Base-by-base conservation (phyloP, 2,329 filamentous ascomycete species). In the Scedosporium apiospermum region DNA sequence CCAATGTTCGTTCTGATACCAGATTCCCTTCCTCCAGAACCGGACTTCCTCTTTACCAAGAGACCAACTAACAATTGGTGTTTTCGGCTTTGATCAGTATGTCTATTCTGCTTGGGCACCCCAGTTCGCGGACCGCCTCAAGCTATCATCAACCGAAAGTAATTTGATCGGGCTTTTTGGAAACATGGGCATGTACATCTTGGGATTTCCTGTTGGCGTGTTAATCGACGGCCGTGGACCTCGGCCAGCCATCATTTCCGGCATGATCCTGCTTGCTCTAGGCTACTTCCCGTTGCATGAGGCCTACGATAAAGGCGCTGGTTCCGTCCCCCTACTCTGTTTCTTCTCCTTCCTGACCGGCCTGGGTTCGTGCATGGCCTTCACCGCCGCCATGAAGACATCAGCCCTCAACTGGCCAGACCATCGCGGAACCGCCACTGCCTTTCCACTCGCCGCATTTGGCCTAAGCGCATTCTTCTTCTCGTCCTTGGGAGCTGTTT, bases 21-120 rank as follows among this genome's bases (percentile, higher is more conserved):
- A 18, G 44, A 49, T 23, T 34, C 55, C 57, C 23, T 5, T 30
- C 18, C 21, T 34, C 21, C 7, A 9, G 27, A 16, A 10, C 38
- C 10, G 21, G 27, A 46, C 10, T 27, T 38, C 57, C 26, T 34
- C 23, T 41, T 26, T 26, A 12, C 41, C 26, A 30, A 44, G 10
- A 26, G 21, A 21, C n/a, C 60, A 30, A 63, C 49, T 62, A 26
- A 58, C 67, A 38, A 34, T 34, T 34, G 30, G 6, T 3, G 57
- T 61, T 23, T 23, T 46, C 53, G 42, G 61, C 44, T 53, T 60
- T 42, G 16, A 60, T 59, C 71, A 97, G 91, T 98, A 99, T 84
- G 93, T 93, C 71, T 99, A 97, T 76, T 97, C 92, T 62, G 93
- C 93, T 75, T 99, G 95, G 93, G 92, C 91, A 14, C 95, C 95